Evolutionary conservation across 257 asterid species (phyloP).

Genomic region (Ilex asprella): DNA sequence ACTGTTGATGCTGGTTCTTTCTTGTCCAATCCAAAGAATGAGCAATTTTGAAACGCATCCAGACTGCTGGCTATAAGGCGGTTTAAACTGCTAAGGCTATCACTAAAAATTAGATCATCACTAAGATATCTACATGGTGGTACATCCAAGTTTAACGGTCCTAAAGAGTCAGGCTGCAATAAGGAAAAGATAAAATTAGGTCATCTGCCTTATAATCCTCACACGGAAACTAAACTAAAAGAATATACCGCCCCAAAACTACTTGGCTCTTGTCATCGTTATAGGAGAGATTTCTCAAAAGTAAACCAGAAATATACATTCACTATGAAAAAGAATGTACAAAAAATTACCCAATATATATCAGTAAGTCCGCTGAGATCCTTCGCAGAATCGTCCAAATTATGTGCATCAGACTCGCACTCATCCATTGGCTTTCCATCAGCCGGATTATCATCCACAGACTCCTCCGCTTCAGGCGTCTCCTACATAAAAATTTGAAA

Average conservation of each 20-base stretch:
- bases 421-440: conserved; percentile 33
- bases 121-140: conserved; percentile 77
- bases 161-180: conserved; percentile 92
- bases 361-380: conserved; percentile 65
- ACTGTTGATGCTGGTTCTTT: conserved; percentile 50
- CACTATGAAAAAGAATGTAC: conserved; percentile 8
- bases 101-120: conserved; percentile 77
- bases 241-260: background rate
- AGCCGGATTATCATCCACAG: conserved; percentile 20
- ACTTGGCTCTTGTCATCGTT: too few relatives aligned
- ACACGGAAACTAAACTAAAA: background rate
- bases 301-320: conserved; percentile 2
- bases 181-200: conserved; percentile 21
- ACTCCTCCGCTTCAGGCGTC: conserved; percentile 35
- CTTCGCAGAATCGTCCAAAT: conserved; percentile 39
- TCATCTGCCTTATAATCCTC: background rate
- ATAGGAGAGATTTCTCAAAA: background rate
- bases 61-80: conserved; percentile 84
- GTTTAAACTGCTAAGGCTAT: conserved; percentile 81
- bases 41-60: conserved; percentile 88
- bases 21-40: conserved; percentile 73
- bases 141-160: conserved; percentile 83
- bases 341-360: conserved; percentile 72
- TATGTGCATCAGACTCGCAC: conserved; percentile 25
- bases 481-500: conserved; percentile 29